phyloP scores from a whole-genome alignment of 73 alveolate species.

The Blepharisma japonicum region DNA sequence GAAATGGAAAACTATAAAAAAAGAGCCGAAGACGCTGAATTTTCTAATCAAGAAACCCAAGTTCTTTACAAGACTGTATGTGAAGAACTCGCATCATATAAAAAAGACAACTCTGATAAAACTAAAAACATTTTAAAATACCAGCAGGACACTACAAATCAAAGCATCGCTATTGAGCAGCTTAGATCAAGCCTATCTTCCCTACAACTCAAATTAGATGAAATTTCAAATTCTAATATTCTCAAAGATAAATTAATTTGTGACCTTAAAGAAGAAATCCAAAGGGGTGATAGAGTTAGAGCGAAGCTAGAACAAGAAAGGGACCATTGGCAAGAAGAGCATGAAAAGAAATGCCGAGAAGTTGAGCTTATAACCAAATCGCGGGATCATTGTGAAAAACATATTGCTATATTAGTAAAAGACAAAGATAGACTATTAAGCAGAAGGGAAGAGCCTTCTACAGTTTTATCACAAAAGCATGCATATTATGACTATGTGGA shows the following conservation, averaged over 20 bases:
- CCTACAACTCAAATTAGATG: neutral
- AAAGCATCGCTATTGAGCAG: too few species aligned
- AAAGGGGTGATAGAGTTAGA: neutral
- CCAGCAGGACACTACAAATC: too few species aligned
- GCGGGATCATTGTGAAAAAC: slow-evolving; percentile 13
- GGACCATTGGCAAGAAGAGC: neutral
- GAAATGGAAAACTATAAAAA: too few species aligned
- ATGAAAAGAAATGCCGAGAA: neutral
- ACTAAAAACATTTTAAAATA: too few species aligned
- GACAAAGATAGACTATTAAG: slow-evolving; percentile 18
- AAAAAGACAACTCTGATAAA: too few species aligned
- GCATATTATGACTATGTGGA: neutral
- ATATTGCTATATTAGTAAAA: slow-evolving; percentile 24
- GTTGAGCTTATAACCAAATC: neutral
- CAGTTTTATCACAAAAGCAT: neutral
- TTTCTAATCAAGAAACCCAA: too few species aligned
- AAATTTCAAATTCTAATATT: neutral
- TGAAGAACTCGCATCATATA: too few species aligned
- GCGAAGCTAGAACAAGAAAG: neutral
- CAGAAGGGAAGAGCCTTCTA: neutral
- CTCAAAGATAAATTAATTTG: neutral
- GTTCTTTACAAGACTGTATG: too few species aligned
- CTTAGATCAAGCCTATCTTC: neutral
- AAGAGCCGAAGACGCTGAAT: too few species aligned
- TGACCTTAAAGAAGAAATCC: slow-evolving; percentile 16